A percentile compares a stretch with the other conserved stretches of the same genome.
These are phyloP conservation scores for Cyberlindnera maritima DNA, from an alignment of 805 yeast species.

Conservation along the genomic window DNA sequence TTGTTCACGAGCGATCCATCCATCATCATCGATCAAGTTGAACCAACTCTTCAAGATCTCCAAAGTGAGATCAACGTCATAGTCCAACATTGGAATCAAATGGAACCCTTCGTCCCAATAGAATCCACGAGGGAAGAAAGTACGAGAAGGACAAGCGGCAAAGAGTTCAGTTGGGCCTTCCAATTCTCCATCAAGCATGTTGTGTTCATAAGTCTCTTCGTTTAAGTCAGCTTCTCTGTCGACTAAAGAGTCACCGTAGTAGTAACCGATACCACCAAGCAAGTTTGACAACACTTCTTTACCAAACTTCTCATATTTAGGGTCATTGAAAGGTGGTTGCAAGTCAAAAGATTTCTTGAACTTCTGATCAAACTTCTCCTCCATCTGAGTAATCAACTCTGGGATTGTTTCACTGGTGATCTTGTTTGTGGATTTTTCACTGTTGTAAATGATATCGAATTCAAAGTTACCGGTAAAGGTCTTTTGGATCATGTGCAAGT, in stretches of 20 bases:
- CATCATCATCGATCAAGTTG: slow-evolving; percentile 76
- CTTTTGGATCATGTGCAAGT: slow-evolving; percentile 76
- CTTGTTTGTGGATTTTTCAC: slow-evolving; percentile 39
- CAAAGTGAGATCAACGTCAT: slow-evolving; percentile 77
- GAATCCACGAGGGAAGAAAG: slow-evolving; percentile 94
- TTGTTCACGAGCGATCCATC: slow-evolving; percentile 97
- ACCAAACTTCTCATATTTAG: slow-evolving; percentile 54
- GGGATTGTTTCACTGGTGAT: slow-evolving; percentile 34
- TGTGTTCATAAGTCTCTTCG: slow-evolving; percentile 63
- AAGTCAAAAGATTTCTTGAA: slow-evolving; percentile 52
- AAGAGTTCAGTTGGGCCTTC: slow-evolving; percentile 82
- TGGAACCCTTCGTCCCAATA: slow-evolving; percentile 99
- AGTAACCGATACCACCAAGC: slow-evolving; percentile 87
- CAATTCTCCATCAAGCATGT: slow-evolving; percentile 44
- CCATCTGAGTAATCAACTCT: slow-evolving; percentile 15
- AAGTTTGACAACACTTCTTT: slow-evolving; percentile 78
- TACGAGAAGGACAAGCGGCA: slow-evolving; percentile 85
- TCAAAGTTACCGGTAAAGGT: slow-evolving; percentile 71
- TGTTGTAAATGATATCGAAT: slow-evolving; percentile 65
- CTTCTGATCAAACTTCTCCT: slow-evolving; percentile 43
- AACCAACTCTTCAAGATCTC: slow-evolving; percentile 90
- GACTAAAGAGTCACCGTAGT: slow-evolving; percentile 78
- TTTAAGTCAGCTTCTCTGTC: slow-evolving; percentile 68
- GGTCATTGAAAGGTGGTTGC: slow-evolving; percentile 49
- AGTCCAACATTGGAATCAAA: slow-evolving; percentile 73